Base-by-base conservation (phyloP, 2,329 filamentous ascomycete genomes). In the Aspergillus fijiensis region DNA sequence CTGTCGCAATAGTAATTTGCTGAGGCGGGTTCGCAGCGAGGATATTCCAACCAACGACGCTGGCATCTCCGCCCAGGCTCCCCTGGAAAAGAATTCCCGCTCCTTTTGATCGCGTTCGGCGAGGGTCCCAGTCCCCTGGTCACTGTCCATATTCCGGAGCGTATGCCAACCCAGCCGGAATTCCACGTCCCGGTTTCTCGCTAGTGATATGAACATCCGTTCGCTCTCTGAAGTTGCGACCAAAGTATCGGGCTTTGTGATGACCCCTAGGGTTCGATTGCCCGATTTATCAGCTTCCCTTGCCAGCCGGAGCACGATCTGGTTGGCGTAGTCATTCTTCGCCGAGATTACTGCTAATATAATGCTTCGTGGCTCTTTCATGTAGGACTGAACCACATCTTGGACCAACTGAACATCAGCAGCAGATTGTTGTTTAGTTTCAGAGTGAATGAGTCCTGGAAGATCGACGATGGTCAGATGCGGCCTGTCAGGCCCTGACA, bases 391-490 rank as follows among this genome's bases (percentile, higher is more conserved):
- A 4, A 76, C 74, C 1, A 87, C 75, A 0, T 76, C 68, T 42
- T 83, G 80, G 52, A 87, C 85, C 2, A 84, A 80, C 62, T 79
- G 74, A 58, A 85, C 83, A 60, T 87, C 84, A 14, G 79, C 76
- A 49, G 79, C 76, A 0, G 81, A 83, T 69, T 87, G 84, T 57
- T 83, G 79, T 31, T 81, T 78, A 62, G 82, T 85, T 64, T 81
- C 80, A 5, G 84, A 81, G 42, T 81, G 79, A 29, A 87, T 82
- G 1, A 88, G 74, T 2, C 86, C 85, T 0, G 85, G 86, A 35
- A 88, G 76, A 70, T 88, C 86, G 7, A 88, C 84, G 1, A 88
- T 77, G 0, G 84, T 88, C 49, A 88, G 72, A 16, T 87, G 78
- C 1, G 84, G 84, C 75, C 84, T 82, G 11, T 85, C 81, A 0